Percentiles rank a stretch among this genome's conserved stretches.
phyloP scores from a whole-genome alignment of 2,329 filamentous ascomycete species.

The Penicillium glabrum region DNA sequence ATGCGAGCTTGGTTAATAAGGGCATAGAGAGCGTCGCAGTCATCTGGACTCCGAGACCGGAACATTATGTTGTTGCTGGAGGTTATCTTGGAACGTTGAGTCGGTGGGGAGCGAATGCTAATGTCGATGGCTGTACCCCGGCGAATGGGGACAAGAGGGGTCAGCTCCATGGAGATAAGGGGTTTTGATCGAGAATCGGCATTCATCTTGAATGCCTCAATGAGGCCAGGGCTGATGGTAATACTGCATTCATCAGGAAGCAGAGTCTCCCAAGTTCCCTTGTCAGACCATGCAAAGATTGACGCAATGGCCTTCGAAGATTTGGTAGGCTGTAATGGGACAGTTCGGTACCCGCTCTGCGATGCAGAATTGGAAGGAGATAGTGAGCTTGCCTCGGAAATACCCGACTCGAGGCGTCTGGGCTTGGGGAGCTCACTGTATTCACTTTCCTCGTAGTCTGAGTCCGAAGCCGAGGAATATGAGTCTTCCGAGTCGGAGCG shows the following conservation, averaged over 20 bases:
- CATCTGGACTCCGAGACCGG: slow-evolving; percentile 71
- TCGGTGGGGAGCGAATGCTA: slow-evolving; percentile 85
- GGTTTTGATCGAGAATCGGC: slow-evolving; percentile 46
- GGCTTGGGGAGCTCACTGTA: slow-evolving; percentile 46
- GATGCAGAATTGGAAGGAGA: slow-evolving; percentile 81
- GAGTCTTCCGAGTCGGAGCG: slow-evolving; percentile 28
- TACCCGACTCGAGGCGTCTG: slow-evolving; percentile 34
- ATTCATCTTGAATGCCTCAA: slow-evolving; percentile 61
- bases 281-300: slow-evolving; percentile 65
- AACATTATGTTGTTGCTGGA: slow-evolving; percentile 84
- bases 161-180: slow-evolving; percentile 75
- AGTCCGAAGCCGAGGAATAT: slow-evolving; percentile 38
- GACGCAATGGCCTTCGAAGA: slow-evolving; percentile 59
- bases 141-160: slow-evolving; percentile 83
- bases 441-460: slow-evolving; percentile 55
- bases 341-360: slow-evolving; percentile 65
- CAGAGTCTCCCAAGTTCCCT: slow-evolving; percentile 61
- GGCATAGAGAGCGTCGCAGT: slow-evolving; percentile 79
- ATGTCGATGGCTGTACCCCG: slow-evolving; percentile 92
- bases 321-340: slow-evolving; percentile 48
- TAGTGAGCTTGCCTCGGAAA: slow-evolving; percentile 59
- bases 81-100: slow-evolving; percentile 67
- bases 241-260: slow-evolving; percentile 64
- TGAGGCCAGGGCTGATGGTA: slow-evolving; percentile 62
- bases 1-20: slow-evolving; percentile 86